A percentile compares a stretch with the other conserved stretches of the same genome.
Conservation (phyloP, 306 rosid genomes). For the Argentina anserina region DNA sequence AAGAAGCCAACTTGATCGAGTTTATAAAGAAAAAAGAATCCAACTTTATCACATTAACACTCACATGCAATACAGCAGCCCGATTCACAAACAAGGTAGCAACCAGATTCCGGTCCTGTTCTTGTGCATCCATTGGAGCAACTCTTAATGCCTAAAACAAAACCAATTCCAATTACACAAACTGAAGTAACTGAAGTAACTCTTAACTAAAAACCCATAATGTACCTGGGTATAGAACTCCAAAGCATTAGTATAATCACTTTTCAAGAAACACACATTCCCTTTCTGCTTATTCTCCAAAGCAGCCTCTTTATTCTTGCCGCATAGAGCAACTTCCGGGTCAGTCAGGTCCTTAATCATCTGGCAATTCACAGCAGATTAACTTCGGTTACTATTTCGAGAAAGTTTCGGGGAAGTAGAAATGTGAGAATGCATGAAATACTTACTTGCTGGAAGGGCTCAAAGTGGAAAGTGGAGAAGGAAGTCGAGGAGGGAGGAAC, state of each 20-base stretch:
- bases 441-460: conserved; percentile 61
- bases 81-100: conserved; percentile 69
- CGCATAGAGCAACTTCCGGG: conserved; percentile 54
- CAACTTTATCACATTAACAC: conserved; percentile 5
- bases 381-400: neutral
- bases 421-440: neutral
- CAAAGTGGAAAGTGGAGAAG: conserved; percentile 47
- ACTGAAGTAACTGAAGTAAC: neutral
- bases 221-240: conserved; percentile 62
- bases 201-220: neutral
- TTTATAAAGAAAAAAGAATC: neutral
- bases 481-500: conserved; percentile 53
- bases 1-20: neutral
- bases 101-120: conserved; percentile 50
- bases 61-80: conserved; percentile 74
- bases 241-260: conserved; percentile 53
- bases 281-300: conserved; percentile 64
- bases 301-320: conserved; percentile 61
- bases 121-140: conserved; percentile 61
- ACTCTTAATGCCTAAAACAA: conserved; percentile 55
- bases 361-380: conserved; percentile 22
- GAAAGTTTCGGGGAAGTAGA: neutral
- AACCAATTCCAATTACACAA: neutral
- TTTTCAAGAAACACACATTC: conserved; percentile 46
- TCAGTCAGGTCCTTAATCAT: conserved; percentile 51